A percentile compares a stretch with the other conserved stretches of the same genome.
Conservation (phyloP, 345 rosid species). For the Bretschneidera sinensis region DNA sequence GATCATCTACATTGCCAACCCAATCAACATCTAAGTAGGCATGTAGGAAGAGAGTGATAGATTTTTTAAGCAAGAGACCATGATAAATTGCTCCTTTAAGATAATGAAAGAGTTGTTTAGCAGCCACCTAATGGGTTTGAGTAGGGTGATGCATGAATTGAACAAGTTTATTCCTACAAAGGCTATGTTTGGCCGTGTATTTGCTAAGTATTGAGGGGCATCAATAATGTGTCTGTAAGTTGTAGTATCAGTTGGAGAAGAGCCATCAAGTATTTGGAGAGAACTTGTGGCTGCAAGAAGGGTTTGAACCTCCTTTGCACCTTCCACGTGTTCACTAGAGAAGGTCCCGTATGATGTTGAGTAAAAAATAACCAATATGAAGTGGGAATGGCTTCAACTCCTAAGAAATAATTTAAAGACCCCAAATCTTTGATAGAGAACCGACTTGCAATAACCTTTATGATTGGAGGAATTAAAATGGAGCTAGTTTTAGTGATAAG, state of each 20-base stretch:
- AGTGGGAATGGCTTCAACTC: not conserved
- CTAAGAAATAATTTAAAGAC: not conserved
- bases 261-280: too few species aligned
- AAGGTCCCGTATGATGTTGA: not conserved
- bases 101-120: too few species aligned
- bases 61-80: not conserved
- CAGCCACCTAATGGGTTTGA: too few species aligned
- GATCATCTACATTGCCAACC: not conserved
- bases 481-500: too few species aligned
- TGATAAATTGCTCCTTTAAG: too few species aligned
- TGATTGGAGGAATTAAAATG: too few species aligned
- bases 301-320: not conserved
- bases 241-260: too few species aligned
- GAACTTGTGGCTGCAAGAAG: too few species aligned
- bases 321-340: not conserved
- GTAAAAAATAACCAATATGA: not conserved
- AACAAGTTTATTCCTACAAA: not conserved
- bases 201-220: not conserved
- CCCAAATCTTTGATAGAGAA: not conserved
- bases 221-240: not conserved
- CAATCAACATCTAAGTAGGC: not conserved
- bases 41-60: too few species aligned
- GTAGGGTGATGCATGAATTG: not conserved
- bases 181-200: not conserved
- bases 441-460: accelerated